A percentile compares a stretch with the other conserved stretches of the same genome.
phyloP scores from a whole-genome alignment of 2,329 filamentous ascomycete genomes.

The Aaosphaeria pasadenensis region DNA sequence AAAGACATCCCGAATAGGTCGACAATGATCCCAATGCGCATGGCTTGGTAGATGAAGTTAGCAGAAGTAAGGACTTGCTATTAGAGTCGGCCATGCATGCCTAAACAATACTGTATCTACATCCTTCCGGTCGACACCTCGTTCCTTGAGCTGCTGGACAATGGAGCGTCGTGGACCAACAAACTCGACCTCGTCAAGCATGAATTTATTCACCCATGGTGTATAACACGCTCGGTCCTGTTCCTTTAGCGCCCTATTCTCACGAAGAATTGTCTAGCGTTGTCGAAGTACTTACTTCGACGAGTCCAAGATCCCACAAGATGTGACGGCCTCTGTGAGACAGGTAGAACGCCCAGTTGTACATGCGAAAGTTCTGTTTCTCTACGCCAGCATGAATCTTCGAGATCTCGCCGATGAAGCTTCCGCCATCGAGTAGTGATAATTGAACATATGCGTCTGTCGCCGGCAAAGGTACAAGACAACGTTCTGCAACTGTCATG shows the following conservation, averaged over 20 bases:
- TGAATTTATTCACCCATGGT: slow-evolving; percentile 30
- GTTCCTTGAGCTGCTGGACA: slow-evolving; percentile 21
- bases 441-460: slow-evolving; percentile 20
- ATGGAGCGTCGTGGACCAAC: slow-evolving; percentile 26
- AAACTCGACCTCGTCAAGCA: slow-evolving; percentile 24
- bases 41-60: slow-evolving; percentile 12
- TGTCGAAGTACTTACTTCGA: slow-evolving; percentile 17
- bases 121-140: slow-evolving; percentile 15
- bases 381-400: slow-evolving; percentile 25
- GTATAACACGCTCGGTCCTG: slow-evolving; percentile 31
- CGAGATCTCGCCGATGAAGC: slow-evolving; percentile 25
- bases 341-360: slow-evolving; percentile 34
- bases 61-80: neutral
- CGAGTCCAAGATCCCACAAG: slow-evolving; percentile 31
- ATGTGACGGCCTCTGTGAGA: slow-evolving; percentile 20
- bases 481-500: slow-evolving; percentile 6
- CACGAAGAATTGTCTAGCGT: neutral
- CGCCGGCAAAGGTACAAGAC: slow-evolving; percentile 10
- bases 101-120: slow-evolving; percentile 30
- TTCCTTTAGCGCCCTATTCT: neutral
- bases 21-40: slow-evolving; percentile 32
- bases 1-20: slow-evolving; percentile 25
- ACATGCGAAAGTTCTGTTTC: slow-evolving; percentile 29
- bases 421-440: slow-evolving; percentile 30
- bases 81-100: slow-evolving; percentile 12